Base-by-base conservation (phyloP, 2,329 filamentous ascomycete species). In the Incumbomyces delicatus region DNA sequence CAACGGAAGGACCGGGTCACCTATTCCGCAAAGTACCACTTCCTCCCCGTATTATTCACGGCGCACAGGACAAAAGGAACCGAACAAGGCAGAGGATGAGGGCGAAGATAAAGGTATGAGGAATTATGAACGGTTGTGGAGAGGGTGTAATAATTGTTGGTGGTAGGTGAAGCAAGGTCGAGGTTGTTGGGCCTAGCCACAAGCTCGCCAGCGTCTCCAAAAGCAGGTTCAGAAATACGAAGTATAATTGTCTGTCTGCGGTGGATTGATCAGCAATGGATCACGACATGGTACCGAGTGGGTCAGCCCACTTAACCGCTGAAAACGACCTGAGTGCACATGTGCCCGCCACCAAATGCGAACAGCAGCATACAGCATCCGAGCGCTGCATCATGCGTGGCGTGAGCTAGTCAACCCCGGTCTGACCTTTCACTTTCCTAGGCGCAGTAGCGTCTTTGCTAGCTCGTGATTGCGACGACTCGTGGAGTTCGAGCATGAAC, bases 181-280 rank as follows among this genome's bases (percentile, higher is more conserved):
- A 30, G 35, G 29, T 30, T 36, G 41, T 44, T 44, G 41, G 35
- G 40, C 32, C 40, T 42, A 31, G 40, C 30, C 22, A 16, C 16
- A 32, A 42, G 22, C 22, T 27, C 22, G 22, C 22, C 22, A 27
- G 22, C 22, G 22, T 27, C 33, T 14, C 16, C 4, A 35, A 17
- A 35, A 35, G 33, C 33, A 35, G 33, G 33, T 35, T 17, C 13
- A n/a, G 33, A 35, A 35, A 35, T n/a, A 14, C 12, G 33, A 35
- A 35, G 12, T n/a, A 14, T 35, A n/a, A 17, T 17, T 14, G 33
- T n/a, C 33, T 35, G n/a, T 35, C 22, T 22, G 38, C n/a, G 38
- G 18, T n/a, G 38, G 38, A n/a, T 40, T 40, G 38, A 40, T 40
- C 38, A 40, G 38, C 38, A n/a, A 29, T 40, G 22, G 22, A 29